phyloP scores from a whole-genome alignment of 345 rosid genomes.

The Limnanthes douglasii region DNA sequence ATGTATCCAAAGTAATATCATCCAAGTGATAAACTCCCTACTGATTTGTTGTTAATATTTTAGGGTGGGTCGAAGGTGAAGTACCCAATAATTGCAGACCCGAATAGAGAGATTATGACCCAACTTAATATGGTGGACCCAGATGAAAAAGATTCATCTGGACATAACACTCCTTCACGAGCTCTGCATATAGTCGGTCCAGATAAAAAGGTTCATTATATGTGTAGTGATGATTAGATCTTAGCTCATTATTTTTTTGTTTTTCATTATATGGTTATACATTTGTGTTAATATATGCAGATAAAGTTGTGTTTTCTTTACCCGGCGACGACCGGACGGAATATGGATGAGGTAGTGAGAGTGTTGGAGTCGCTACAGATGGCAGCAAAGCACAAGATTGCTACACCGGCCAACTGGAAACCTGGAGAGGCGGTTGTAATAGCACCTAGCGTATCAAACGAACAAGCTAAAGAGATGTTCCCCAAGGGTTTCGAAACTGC shows the following conservation, averaged over 20 bases:
- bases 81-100: conserved; percentile 64
- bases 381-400: conserved; percentile 37
- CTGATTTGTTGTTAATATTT: background rate
- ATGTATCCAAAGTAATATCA: background rate
- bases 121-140: conserved; percentile 83
- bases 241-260: background rate
- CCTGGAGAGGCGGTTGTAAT: conserved; percentile 58
- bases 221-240: background rate
- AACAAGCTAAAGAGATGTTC: conserved; percentile 52
- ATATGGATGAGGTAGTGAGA: conserved; percentile 66
- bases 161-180: conserved; percentile 35
- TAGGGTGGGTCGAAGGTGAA: conserved; percentile 49
- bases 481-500: conserved; percentile 44
- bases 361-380: conserved; percentile 53
- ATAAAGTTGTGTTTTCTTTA: conserved; percentile 68
- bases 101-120: conserved; percentile 34
- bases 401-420: conserved; percentile 79
- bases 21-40: background rate
- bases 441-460: conserved; percentile 28
- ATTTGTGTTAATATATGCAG: conserved; percentile 44
- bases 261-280: conserved; percentile 20
- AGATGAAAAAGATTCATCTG: conserved; percentile 28
- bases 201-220: conserved; percentile 29
- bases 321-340: conserved; percentile 57
- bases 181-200: conserved; percentile 66